Evolutionary conservation across 1,284 basidiomycete genomes (phyloP).

Genomic region (Dichomitus squalens): DNA sequence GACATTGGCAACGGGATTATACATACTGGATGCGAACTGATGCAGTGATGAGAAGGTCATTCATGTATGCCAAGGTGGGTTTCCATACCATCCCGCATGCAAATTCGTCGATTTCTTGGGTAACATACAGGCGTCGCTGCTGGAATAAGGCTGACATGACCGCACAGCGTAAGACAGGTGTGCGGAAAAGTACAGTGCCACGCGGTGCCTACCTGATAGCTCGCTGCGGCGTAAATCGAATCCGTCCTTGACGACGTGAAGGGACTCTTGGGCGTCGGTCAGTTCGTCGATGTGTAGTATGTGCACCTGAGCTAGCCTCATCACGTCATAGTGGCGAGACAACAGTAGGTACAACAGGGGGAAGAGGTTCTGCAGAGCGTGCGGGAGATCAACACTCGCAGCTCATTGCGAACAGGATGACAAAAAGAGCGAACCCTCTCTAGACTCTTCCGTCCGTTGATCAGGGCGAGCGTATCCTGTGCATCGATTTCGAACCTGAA

Average conservation of each 20-base stretch:
- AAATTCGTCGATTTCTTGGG: constrained; percentile 22
- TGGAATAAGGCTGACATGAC: constrained; percentile 21
- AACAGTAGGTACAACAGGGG: constrained; percentile 29
- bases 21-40: not conserved
- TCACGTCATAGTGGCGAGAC: constrained; percentile 26
- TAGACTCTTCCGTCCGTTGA: constrained; percentile 26
- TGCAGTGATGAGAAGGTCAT: too few species aligned
- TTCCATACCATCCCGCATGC: constrained; percentile 25
- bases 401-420: not conserved
- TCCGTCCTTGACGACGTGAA: constrained; percentile 11
- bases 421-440: constrained; percentile 21
- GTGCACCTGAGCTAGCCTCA: constrained; percentile 20
- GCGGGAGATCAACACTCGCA: not conserved
- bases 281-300: constrained; percentile 24
- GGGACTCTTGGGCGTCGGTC: constrained; percentile 6
- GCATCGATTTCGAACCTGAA: constrained; percentile 31
- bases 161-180: not conserved
- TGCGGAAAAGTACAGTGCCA: not conserved
- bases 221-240: not conserved
- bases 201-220: not conserved
- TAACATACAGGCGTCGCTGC: constrained; percentile 23
- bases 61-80: too few species aligned
- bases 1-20: not conserved
- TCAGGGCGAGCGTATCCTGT: constrained; percentile 25
- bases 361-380: constrained; percentile 23